A percentile compares a stretch with the other conserved stretches of the same genome.
These are phyloP conservation scores for Penicillium brevicompactum DNA, from an alignment of 2,329 filamentous ascomycete species.

Conservation along the genomic window DNA sequence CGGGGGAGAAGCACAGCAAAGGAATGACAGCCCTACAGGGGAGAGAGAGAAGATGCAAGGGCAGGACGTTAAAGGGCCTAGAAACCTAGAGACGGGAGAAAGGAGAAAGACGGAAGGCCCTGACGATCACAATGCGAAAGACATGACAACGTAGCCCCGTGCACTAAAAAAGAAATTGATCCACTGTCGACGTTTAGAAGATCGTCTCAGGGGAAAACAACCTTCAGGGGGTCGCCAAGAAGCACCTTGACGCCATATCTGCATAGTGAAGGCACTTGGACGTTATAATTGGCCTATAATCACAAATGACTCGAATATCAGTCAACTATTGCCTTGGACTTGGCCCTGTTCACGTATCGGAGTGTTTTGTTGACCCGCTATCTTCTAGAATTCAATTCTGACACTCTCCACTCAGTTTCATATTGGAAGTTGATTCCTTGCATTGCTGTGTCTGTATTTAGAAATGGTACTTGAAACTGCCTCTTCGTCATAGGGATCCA, in stretches of 20 bases:
- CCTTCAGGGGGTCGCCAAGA: slow-evolving; percentile 18
- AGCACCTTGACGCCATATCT: slow-evolving; percentile 5
- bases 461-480: background rate
- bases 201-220: slow-evolving; percentile 13
- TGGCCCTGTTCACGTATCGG: background rate
- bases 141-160: slow-evolving; percentile 16
- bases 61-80: slow-evolving; percentile 9
- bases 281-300: slow-evolving; percentile 2
- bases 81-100: slow-evolving; percentile 12
- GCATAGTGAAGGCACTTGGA: background rate
- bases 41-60: background rate
- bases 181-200: slow-evolving; percentile 2
- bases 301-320: background rate
- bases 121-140: slow-evolving; percentile 29
- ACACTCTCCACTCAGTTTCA: slow-evolving; percentile 9
- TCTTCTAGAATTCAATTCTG: slow-evolving; percentile 8
- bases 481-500: background rate
- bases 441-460: background rate
- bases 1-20: slow-evolving; percentile 21
- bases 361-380: slow-evolving; percentile 9
- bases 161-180: slow-evolving; percentile 12
- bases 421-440: background rate
- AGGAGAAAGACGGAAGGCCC: slow-evolving; percentile 25
- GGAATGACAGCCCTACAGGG: slow-evolving; percentile 29
- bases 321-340: background rate